Base-by-base conservation (phyloP, 352 stramenopile genomes). In the Pythium myriotylum region DNA sequence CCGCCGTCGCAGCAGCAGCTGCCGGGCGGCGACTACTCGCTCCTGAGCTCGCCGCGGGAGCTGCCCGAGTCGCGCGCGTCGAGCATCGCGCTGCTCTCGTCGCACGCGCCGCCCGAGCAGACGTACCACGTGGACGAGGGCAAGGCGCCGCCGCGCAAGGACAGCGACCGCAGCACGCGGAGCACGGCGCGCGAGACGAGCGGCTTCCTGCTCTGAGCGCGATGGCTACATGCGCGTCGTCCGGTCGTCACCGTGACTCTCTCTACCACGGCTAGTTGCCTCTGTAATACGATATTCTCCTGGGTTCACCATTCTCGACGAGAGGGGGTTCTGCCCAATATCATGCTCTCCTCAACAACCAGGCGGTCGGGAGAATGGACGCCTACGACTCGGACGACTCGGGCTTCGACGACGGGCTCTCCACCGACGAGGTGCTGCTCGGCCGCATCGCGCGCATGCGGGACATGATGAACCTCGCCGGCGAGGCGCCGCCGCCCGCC, bases 41-140 rank as follows among this genome's bases (percentile, higher is more conserved):
- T 68, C 17, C 73, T 89, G 76, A 79, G 69, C 40, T 91, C 82
- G n/a, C 82, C 80, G 29, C 70, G 79, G 33, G 60, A 68, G 24
- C 83, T 74, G 27, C 58, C 70, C 4, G 59, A 84, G 22, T 91
- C 81, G 29, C 70, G 70, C 47, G 71, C 65, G 5, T 89, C 79
- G 13, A 89, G 79, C 47, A 86, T 91, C 48, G 82, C 79, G 37
- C 46, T 91, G 42, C 63, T 91, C 42, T 72, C 56, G 6, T 78
- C 78, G 17, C 16, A 57, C 32, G 56, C n/a, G n/a, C n/a, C n/a
- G n/a, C n/a, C n/a, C 46, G 63, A 61, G 4, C 79, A 77, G 20
- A 59, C 61, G 20, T 58, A 68, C 26, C 54, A 67, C 37, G 24
- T 46, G 33, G 35, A 46, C 20, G 27, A 54, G 22, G 47, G 54